Conservation (phyloP, 768 basidiomycete genomes). For the Lentinula lateritia region DNA sequence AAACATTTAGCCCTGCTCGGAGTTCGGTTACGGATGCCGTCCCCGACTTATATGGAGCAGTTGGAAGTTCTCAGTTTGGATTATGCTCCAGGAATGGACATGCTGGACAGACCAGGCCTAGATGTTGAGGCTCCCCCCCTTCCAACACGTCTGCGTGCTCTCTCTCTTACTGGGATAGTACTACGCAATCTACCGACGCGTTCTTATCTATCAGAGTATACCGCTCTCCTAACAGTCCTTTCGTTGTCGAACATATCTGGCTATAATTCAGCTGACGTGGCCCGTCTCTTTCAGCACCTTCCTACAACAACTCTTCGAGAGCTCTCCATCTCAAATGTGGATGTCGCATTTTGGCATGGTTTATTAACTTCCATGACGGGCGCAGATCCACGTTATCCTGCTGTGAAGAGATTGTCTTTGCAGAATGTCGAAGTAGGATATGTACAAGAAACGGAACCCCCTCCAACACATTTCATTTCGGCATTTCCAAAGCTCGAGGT, state of each 20-base stretch:
- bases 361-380: not conserved
- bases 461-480: not conserved
- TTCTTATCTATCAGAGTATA: slow-evolving; percentile 1
- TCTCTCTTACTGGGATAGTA: not conserved
- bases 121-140: not conserved
- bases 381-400: not conserved
- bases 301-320: not conserved
- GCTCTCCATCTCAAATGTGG: not conserved
- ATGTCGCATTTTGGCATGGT: not conserved
- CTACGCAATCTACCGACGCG: not conserved
- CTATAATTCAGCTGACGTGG: not conserved
- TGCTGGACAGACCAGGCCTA: slow-evolving; percentile 1
- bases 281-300: not conserved
- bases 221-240: not conserved
- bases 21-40: not conserved
- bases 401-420: not conserved
- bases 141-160: not conserved
- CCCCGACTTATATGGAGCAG: not conserved
- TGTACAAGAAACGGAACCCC: not conserved
- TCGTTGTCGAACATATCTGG: not conserved
- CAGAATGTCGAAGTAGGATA: not conserved
- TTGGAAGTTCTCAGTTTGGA: not conserved
- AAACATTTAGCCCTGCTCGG: not conserved
- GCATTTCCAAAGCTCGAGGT: slow-evolving; percentile 1
- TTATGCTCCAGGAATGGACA: not conserved